Base-by-base conservation (phyloP, 2,329 filamentous ascomycete species). In the Ceratocystis ficicola region DNA sequence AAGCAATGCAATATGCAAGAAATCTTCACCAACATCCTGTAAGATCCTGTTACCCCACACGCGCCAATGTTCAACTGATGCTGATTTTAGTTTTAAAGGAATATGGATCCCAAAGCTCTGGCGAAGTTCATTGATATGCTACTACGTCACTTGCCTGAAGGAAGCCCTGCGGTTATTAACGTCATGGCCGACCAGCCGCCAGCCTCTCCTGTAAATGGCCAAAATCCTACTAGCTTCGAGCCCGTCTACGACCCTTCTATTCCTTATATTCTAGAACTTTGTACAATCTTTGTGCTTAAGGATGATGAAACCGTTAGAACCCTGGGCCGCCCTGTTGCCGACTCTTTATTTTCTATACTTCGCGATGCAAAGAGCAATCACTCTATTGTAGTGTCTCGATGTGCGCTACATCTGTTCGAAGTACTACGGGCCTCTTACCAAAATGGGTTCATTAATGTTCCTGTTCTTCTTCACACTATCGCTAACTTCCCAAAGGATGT, bases 251-350 rank as follows among this genome's bases (percentile, higher is more conserved):
- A 96, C 71, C 91, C 94, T 1, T 85, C 86, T 1, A 81, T 94
- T 63, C 87, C 95, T 0, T 99, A 95, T 72, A 83, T 96, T n/a
- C 79, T 99, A 10, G 94, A 99, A 72, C 81, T 97, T 68, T 89
- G 89, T 46, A 96, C 94, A 0, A 82, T 92, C 1, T 78, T 97
- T 44, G 86, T 89, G 6, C 80, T 95, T 8, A 83, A 89, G 66
- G 88, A 96, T 71, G 79, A 85, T 17, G 82, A 88, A 68, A 89
- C 89, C 0, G 81, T 94, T 36, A 81, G 84, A 68, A 77, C 80
- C 5, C 81, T 96, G 50, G 92, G 92, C 4, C 91, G 92, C 72
- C 82, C 84, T 66, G 85, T 97, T 8, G 87, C 90, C 22, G 86
- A 90, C 70, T 84, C 86, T 5, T 77, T 97, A n/a, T 88, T 95